phyloP scores from a whole-genome alignment of 2,329 filamentous ascomycete species.

The Fusarium chaquense region DNA sequence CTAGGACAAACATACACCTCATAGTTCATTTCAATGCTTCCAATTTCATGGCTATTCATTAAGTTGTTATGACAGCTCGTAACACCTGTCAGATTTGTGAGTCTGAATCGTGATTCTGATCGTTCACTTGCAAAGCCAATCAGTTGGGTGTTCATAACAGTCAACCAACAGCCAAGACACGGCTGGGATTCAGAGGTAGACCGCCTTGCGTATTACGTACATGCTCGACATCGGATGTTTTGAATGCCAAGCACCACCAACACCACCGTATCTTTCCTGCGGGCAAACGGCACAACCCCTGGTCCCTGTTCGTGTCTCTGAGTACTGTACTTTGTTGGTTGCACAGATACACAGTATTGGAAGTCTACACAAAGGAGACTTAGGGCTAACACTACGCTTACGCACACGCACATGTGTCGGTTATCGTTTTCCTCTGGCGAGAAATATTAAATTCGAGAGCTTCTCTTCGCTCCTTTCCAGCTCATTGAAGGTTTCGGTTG shows the following conservation, averaged over 20 bases:
- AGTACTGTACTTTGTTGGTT: slow-evolving; percentile 8
- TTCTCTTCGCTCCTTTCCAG: background rate
- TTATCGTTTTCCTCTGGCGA: background rate
- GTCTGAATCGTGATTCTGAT: background rate
- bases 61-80: background rate
- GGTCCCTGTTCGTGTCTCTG: background rate
- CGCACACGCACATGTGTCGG: background rate
- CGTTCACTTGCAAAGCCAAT: background rate
- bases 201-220: background rate
- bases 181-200: background rate
- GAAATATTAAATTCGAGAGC: background rate
- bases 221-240: slow-evolving; percentile 5
- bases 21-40: background rate
- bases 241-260: slow-evolving; percentile 4
- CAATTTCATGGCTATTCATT: too few relatives aligned
- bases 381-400: slow-evolving; percentile 1
- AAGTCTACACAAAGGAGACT: background rate
- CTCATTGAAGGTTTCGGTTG: background rate
- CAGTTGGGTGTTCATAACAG: background rate
- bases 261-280: slow-evolving; percentile 1
- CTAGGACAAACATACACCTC: background rate
- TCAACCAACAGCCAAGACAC: background rate
- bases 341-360: background rate
- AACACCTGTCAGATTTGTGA: background rate
- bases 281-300: background rate